A percentile compares a stretch with the other conserved stretches of the same genome.
Conservation (phyloP, 1,284 basidiomycete genomes). For the Puccinia coronata region DNA sequence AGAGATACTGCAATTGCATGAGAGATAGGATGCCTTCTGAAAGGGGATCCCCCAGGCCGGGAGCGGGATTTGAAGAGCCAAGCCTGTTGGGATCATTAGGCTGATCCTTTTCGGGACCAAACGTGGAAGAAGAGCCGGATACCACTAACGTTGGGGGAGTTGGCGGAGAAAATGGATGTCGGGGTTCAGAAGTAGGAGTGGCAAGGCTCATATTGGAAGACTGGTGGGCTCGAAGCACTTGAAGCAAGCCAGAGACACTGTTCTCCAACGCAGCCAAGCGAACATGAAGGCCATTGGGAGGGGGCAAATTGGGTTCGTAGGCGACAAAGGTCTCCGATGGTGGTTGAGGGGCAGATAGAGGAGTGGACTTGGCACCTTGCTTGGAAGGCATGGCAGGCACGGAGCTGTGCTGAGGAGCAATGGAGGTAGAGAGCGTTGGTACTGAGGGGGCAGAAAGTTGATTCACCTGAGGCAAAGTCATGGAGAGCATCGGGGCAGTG, state of each 20-base stretch:
- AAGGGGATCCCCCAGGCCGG: conserved; percentile 30
- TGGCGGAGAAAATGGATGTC: conserved; percentile 30
- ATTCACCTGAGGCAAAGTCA: conserved; percentile 12
- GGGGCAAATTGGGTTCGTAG: conserved; percentile 11
- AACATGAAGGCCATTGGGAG: conserved; percentile 18
- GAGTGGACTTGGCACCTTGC: conserved; percentile 17
- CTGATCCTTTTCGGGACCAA: conserved; percentile 44
- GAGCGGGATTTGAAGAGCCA: not conserved
- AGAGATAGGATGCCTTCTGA: conserved; percentile 30
- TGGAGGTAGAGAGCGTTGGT: not conserved
- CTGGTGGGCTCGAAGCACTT: conserved; percentile 41
- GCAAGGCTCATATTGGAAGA: not conserved
- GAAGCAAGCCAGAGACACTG: conserved; percentile 44
- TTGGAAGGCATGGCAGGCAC: conserved; percentile 1
- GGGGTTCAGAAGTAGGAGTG: not conserved
- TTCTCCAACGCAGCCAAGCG: conserved; percentile 43
- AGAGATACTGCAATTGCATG: conserved; percentile 30
- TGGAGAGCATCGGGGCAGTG: not conserved
- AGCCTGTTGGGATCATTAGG: conserved; percentile 11
- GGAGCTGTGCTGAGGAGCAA: not conserved
- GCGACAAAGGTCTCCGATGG: not conserved
- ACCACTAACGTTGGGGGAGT: conserved; percentile 35
- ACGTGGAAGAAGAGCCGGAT: not conserved
- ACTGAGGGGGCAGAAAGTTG: conserved; percentile 11
- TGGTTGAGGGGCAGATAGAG: conserved; percentile 24